phyloP scores from a whole-genome alignment of 2,329 filamentous ascomycete genomes.

The Colletotrichum zoysiae region DNA sequence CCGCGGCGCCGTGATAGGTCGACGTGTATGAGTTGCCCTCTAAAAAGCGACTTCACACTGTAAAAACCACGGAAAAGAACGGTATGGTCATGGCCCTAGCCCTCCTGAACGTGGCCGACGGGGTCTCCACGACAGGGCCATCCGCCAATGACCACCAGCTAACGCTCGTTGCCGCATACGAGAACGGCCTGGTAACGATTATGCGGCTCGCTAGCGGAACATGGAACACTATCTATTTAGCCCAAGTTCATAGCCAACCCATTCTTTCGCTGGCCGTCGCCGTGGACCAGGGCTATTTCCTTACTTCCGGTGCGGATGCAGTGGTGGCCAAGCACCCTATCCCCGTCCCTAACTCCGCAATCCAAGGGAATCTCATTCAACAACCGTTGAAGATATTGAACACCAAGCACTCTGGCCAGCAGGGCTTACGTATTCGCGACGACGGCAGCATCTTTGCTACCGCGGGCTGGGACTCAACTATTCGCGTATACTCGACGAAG shows the following conservation, averaged over 20 bases:
- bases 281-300: constrained; percentile 67
- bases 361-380: constrained; percentile 7
- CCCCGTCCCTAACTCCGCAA: constrained; percentile 48
- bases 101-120: constrained; percentile 66
- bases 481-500: constrained; percentile 84
- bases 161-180: constrained; percentile 82
- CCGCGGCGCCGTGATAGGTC: constrained; percentile 59
- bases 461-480: constrained; percentile 88
- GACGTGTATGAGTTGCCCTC: constrained; percentile 88
- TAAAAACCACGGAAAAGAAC: constrained; percentile 63
- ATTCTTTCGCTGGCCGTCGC: constrained; percentile 79
- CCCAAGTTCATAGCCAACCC: constrained; percentile 81
- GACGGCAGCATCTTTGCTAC: constrained; percentile 90
- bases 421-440: constrained; percentile 80
- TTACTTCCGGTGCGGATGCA: constrained; percentile 87
- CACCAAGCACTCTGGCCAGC: constrained; percentile 92
- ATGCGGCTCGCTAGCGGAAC: constrained; percentile 63
- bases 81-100: constrained; percentile 92
- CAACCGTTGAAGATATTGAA: constrained; percentile 72
- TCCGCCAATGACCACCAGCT: constrained; percentile 51
- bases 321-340: constrained; percentile 82
- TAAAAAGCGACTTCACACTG: constrained; percentile 74
- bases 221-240: constrained; percentile 70
- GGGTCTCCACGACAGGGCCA: constrained; percentile 41
- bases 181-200: constrained; percentile 82